Evolutionary conservation across 169 alveolate species (phyloP).

Genomic region (Eimeria zaria): DNA sequence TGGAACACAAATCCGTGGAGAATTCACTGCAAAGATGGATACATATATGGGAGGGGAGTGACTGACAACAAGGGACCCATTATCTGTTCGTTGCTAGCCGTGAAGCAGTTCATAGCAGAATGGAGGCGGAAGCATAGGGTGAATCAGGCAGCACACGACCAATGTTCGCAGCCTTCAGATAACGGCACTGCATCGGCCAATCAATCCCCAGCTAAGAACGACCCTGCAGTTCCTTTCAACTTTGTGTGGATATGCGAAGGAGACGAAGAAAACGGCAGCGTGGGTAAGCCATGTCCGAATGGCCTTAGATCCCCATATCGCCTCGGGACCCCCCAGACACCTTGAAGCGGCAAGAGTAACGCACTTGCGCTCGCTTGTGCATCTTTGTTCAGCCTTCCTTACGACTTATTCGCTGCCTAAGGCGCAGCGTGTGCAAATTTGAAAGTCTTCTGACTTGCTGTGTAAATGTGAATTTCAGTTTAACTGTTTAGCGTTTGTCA

Average conservation of each 20-base stretch:
- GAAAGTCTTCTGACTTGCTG: neutral
- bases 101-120: conserved; percentile 71
- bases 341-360: neutral
- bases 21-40: conserved; percentile 84
- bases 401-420: neutral
- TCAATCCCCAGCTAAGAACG: neutral
- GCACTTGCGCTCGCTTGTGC: neutral
- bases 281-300: conserved; percentile 44
- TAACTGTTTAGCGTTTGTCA: neutral
- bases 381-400: neutral
- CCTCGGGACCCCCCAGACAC: neutral
- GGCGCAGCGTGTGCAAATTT: neutral
- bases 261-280: conserved; percentile 85
- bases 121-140: conserved; percentile 70
- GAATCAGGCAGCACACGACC: conserved; percentile 22
- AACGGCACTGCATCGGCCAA: neutral
- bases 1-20: conserved; percentile 84
- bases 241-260: conserved; percentile 86
- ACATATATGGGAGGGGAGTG: conserved; percentile 85
- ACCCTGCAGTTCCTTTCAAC: conserved; percentile 81
- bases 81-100: conserved; percentile 84
- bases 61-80: conserved; percentile 87
- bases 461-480: neutral
- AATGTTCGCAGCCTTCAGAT: neutral
- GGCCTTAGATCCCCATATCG: neutral